Evolutionary conservation across 2,329 filamentous ascomycete genomes (phyloP), one percentile per base, ranked within the genome.

Genomic region (Pestalotiopsis sp.): DNA sequence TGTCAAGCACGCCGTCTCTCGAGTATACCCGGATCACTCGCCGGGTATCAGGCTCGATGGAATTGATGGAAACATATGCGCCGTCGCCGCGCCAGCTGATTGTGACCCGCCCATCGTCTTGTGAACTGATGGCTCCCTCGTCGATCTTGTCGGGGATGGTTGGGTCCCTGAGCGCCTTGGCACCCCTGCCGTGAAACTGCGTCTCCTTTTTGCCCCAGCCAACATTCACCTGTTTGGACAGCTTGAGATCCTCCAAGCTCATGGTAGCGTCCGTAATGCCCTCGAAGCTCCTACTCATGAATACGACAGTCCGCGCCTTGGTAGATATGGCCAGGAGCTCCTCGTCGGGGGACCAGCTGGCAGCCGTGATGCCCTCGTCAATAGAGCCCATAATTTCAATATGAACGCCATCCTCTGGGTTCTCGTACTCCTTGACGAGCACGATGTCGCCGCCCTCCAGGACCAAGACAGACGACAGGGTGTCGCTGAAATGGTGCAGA

Each of bases 141-240:
- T 98, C 96, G 20, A 98, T 88, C 77, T 91, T 93, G 78, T 98
- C 95, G 0, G 96, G 96, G 73, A 99, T 93, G 11, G 96, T 99
- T 17, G 96, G 96, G 79, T 99, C 96, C 67, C 94, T 89, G 72
- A 98, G 84, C 23, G 94, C 94, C 81, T 90, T 90, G 68, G 95
- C 95, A 71, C 95, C 90, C 76, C 93, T 94, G 65, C 96, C 96
- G 77, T 98, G 93, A 79, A 99, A 99, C 79, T 99, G 96, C 0
- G 96, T 99, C 81, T 99, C 96, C 78, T 93, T 94, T 84, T 98
- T 98, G 69, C 96, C 96, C 96, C 96, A 99, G 64, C 96, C 96
- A 25, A 99, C 95, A 23, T 94, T 97, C 68, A 98, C 96, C 83
- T 98, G 95, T 79, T 92, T 96, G 31, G 92, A 98, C n/a, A 90